Percentiles rank a stretch among this genome's conserved stretches.
These are phyloP conservation scores for Fusarium buxicola DNA, from an alignment of 2,329 filamentous ascomycete species.

Conservation along the genomic window DNA sequence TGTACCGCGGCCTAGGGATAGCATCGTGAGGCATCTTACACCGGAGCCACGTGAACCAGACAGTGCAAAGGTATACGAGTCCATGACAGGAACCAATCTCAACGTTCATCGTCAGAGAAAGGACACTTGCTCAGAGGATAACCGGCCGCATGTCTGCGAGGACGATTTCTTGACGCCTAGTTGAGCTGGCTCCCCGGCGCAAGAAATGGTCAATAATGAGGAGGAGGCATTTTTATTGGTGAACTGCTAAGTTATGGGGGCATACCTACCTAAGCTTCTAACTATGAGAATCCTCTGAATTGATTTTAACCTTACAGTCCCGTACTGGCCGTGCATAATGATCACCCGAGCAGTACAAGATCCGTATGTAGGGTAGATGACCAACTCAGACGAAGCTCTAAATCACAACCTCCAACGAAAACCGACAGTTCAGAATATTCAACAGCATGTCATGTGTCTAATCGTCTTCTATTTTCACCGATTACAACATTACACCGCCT, in stretches of 20 bases:
- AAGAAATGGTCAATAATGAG: background rate
- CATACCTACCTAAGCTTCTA: slow-evolving; percentile 10
- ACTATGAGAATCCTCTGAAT: slow-evolving; percentile 1
- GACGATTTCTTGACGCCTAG: slow-evolving; percentile 38
- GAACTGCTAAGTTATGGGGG: background rate
- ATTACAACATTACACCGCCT: slow-evolving; percentile 50
- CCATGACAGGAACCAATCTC: slow-evolving; percentile 39
- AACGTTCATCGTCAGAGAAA: slow-evolving; percentile 17
- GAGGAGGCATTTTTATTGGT: background rate
- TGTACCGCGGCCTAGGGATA: slow-evolving; percentile 37
- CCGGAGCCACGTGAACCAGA: slow-evolving; percentile 35
- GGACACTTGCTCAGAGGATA: slow-evolving; percentile 50
- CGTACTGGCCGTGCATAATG: too few species aligned
- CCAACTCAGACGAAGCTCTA: too few species aligned
- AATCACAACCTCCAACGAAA: too few species aligned
- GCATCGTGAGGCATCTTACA: slow-evolving; percentile 30
- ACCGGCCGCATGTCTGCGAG: slow-evolving; percentile 47
- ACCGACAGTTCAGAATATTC: too few species aligned
- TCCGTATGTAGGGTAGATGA: too few species aligned
- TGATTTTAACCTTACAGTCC: background rate
- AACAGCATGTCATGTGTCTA: too few species aligned
- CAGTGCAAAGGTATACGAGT: slow-evolving; percentile 40
- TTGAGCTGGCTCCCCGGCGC: slow-evolving; percentile 19
- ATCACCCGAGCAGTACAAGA: too few species aligned
- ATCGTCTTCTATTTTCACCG: slow-evolving; percentile 15